Base-by-base conservation (phyloP, 177 flowering plant genomes). In the Telopea speciosissima region DNA sequence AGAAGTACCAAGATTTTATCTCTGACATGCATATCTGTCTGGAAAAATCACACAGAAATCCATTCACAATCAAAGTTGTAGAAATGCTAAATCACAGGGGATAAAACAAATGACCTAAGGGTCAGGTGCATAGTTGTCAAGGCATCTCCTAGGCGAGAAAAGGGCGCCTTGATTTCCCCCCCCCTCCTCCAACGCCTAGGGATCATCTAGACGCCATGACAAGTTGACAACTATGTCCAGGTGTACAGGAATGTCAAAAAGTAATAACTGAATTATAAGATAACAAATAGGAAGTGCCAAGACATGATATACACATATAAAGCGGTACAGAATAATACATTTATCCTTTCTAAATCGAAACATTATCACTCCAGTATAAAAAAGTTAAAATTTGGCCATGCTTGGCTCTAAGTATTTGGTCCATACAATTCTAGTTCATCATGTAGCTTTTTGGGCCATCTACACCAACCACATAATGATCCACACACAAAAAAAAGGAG, bases 11-110 rank as follows among this genome's bases (percentile, higher is more conserved):
- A 78, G 42, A 93, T 86, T 80, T 86, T 90, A 44, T 92, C 91
- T 71, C 97, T 86, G 62, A 96, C 97, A 31, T 83, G 87, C 90
- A 88, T 85, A 74, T 91, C 97, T 40, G 89, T 74, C 99, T 96
- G 89, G 74, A 70, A 75, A 76, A 58, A 60, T 24, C 71, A 74
- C 10, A 22, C 40, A 66, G 61, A 25, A 36, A 60, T 63, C 49
- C n/a, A 49, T 33, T 69, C 22, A 64, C 5, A 40, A 54, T 13
- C 24, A 2, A 21, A 63, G 49, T 69, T 28, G 22, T 21, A 16
- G 42, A 19, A 42, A 58, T 67, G 36, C 56, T 13, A 67, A 74
- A 25, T 11, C 17, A 16, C 36, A 28, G 33, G 54, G 19, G 45
- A 24, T 17, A 24, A 4, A 24, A 67, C n/a, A 33, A 31, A 68